Evolutionary conservation across 2,329 filamentous ascomycete genomes (phyloP).

Genomic region (Verticillium longisporum): DNA sequence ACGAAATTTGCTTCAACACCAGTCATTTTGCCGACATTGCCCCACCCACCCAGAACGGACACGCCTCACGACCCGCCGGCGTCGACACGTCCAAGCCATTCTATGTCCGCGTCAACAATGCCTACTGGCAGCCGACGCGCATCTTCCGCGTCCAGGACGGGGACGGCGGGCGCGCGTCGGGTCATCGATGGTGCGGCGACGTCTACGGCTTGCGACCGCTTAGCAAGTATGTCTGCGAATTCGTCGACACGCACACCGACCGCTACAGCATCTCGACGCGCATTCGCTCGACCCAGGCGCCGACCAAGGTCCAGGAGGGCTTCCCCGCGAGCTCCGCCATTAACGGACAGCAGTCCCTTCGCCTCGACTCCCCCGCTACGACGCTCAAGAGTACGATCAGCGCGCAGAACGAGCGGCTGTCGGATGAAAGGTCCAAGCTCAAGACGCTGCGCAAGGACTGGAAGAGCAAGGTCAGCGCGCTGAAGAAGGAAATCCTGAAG

Average conservation of each 20-base stretch:
- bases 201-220: conserved; percentile 64
- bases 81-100: conserved; percentile 69
- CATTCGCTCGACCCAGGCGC: conserved; percentile 57
- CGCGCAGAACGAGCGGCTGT: conserved; percentile 62
- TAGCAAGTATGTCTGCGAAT: conserved; percentile 73
- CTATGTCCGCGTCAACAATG: conserved; percentile 71
- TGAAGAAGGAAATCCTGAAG: conserved; percentile 69
- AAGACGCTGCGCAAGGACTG: conserved; percentile 70
- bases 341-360: conserved; percentile 51
- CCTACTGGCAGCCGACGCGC: conserved; percentile 70
- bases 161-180: conserved; percentile 18
- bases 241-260: conserved; percentile 61
- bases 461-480: conserved; percentile 57
- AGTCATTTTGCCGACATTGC: conserved; percentile 48
- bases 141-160: conserved; percentile 47
- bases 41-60: conserved; percentile 17
- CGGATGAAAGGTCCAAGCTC: conserved; percentile 61
- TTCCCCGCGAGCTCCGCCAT: conserved; percentile 21
- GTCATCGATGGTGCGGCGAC: conserved; percentile 61
- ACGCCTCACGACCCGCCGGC: conserved; percentile 33
- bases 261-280: conserved; percentile 64
- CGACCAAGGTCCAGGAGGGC: conserved; percentile 31
- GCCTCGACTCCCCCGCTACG: conserved; percentile 69
- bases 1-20: conserved; percentile 71
- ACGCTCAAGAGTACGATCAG: conserved; percentile 72